These are phyloP conservation scores for Phoma sp. DNA, from an alignment of 2,329 filamentous ascomycete species.

Conservation along the genomic window DNA sequence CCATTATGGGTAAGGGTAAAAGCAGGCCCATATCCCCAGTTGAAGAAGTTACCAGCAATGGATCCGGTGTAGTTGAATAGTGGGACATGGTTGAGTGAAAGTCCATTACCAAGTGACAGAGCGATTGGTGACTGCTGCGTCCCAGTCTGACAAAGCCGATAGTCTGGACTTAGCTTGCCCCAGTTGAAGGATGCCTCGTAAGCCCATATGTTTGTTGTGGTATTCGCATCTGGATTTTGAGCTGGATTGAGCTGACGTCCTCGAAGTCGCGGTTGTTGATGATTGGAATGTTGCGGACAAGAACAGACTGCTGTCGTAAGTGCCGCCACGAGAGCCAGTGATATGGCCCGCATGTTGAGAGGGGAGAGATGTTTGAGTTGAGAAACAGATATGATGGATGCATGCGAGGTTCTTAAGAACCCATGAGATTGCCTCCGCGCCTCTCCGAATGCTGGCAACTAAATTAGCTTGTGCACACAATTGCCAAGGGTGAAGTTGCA, in stretches of 20 bases:
- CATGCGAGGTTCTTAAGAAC: no score
- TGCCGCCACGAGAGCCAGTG: constrained; percentile 11
- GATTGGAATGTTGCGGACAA: constrained; percentile 27
- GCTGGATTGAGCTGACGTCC: constrained; percentile 12
- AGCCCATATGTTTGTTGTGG: constrained; percentile 22
- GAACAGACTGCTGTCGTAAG: constrained; percentile 12
- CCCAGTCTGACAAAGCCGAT: constrained; percentile 57
- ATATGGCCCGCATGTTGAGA: constrained; percentile 18
- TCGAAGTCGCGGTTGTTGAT: constrained; percentile 12
- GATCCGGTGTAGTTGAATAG: constrained; percentile 51
- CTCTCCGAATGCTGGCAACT: no score
- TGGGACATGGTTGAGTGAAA: constrained; percentile 50
- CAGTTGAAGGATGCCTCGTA: constrained; percentile 49
- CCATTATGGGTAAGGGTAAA: constrained; percentile 50
- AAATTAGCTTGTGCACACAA: no score
- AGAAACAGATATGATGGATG: no score
- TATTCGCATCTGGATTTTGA: constrained; percentile 17
- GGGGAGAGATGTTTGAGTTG: neutral
- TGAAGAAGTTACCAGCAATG: constrained; percentile 52
- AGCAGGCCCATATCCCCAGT: constrained; percentile 58
- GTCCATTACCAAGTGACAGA: constrained; percentile 49
- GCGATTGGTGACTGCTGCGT: constrained; percentile 59
- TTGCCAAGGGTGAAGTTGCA: no score
- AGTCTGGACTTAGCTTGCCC: constrained; percentile 49
- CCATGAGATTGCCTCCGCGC: no score